Evolutionary conservation across 495 filamentous ascomycete species (phyloP), one percentile per base, ranked within the genome.

Genomic region (Lophium mytilinum): DNA sequence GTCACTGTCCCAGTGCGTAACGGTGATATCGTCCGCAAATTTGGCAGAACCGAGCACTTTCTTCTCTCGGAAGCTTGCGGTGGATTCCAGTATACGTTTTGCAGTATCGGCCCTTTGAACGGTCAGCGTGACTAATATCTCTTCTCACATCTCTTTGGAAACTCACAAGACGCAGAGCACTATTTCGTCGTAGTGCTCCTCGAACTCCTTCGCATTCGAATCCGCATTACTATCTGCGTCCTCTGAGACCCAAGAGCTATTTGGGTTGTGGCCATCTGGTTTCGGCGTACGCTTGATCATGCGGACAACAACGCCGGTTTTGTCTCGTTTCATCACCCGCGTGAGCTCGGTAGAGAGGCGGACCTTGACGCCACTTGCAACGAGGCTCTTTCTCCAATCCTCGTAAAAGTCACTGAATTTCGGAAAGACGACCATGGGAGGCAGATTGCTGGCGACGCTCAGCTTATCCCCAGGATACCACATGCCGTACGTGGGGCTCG

Each of bases 351-450:
- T 87, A 1, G 77, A 76, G 0, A 90, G 71, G 9, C 83, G 76
- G 37, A 92, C 73, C 0, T 78, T 70, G 9, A 91, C 86, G 3
- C 85, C 85, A 57, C 79, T 82, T 0, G 70, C 68, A 11, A 75
- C 59, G 3, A 94, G 69, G 56, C 86, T 81, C 24, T 74, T 70
- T 17, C 70, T 71, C 88, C 86, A 94, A 50, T 82, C 78, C 14
- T 73, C 71, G 60, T 91, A 92, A 66, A 91, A 90, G 5, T 77
- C 67, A 30, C 80, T 77, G 21, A 91, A 75, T 41, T 89, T 87
- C 0, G 86, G 87, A 62, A 92, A 94, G 0, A 86, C 87, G 30
- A 86, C 83, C 88, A 94, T 91, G 0, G 76, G 76, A n/a, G 88
- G 87, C 17, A 83, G 69, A 53, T 90, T 91, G 1, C 79, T 81